Evolutionary conservation across 805 yeast species (phyloP), one percentile per base, ranked within the genome.

Genomic region (Pichia kluyveri): DNA sequence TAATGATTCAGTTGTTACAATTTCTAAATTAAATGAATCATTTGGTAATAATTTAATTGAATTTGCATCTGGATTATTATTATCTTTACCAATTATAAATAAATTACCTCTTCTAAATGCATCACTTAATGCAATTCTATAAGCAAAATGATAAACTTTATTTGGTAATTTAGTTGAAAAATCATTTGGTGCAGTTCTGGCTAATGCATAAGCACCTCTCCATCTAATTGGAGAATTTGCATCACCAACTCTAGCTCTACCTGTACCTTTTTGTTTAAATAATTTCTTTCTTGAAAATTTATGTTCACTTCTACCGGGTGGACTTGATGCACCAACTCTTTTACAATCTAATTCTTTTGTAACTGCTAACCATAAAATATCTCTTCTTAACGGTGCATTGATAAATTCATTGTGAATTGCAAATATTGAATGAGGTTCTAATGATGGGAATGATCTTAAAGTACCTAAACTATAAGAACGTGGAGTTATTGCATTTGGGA

Each of bases 171-270:
- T 79, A 3, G 96, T 83, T 30, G 89, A 75, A 75, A 83, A 81
- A 64, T 91, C 96, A 60, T 85, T 88, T 43, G 96, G 96, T 4
- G 96, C 96, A 47, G 77, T 79, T 62, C 93, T 82, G 15, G 93
- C 96, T 59, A 83, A 79, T 0, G 98, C 97, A 57, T 83, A 75
- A 46, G 91, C 89, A 64, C 96, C 96, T 60, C 85, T 87, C 60
- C 79, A 81, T 69, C 96, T 82, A 41, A 82, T 84, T 44, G 99
- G 99, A 26, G 96, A 87, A 60, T 90, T 91, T 50, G 86, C 89
- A 68, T 90, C 97, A 71, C 99, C 99, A 47, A 80, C 83, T 73
- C 99, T 82, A 46, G 99, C 99, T 52, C 77, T 76, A 69, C 99
- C 99, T 15, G 87, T 71, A 51, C 98, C 98, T 68, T 93, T 93